These are phyloP conservation scores for Coemansia sp. DNA, from an alignment of 192 early-diverging fungal genomes.

Conservation along the genomic window DNA sequence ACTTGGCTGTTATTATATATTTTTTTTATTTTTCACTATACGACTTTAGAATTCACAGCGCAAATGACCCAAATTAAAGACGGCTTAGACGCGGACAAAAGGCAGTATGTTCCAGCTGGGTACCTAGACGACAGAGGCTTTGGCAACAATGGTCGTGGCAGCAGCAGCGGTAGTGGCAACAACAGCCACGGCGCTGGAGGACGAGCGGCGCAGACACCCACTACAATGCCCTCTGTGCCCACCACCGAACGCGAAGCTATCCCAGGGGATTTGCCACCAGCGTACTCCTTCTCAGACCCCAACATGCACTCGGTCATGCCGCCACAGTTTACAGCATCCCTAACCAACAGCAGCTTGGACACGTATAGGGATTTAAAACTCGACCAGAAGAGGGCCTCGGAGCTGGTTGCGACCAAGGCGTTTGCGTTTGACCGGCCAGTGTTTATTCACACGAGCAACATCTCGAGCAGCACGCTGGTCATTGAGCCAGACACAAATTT, in stretches of 20 bases:
- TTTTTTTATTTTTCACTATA: not conserved
- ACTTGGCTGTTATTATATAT: not conserved
- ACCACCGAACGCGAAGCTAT: not conserved
- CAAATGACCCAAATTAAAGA: slow-evolving; percentile 8
- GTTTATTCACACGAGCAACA: slow-evolving; percentile 22
- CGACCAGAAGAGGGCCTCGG: slow-evolving; percentile 21
- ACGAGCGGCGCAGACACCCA: not conserved
- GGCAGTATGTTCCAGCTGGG: not conserved
- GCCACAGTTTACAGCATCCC: not conserved
- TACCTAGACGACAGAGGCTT: slow-evolving; percentile 3
- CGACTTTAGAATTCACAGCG: not conserved
- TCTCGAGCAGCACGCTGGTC: slow-evolving; percentile 18
- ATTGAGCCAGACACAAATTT: slow-evolving; percentile 28
- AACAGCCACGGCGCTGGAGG: slow-evolving; percentile 1
- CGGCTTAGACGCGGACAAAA: not conserved
- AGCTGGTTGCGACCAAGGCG: slow-evolving; percentile 28
- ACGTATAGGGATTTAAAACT: slow-evolving; percentile 13
- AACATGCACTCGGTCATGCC: slow-evolving; percentile 2
- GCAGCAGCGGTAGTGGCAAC: not conserved
- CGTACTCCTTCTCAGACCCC: slow-evolving; percentile 38
- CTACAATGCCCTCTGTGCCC: not conserved
- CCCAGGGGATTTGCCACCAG: slow-evolving; percentile 27
- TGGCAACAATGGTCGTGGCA: not conserved
- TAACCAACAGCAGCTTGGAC: not conserved
- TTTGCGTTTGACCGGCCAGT: slow-evolving; percentile 37